Conservation (phyloP, 768 basidiomycete species). For the Tephrocybe sp. region DNA sequence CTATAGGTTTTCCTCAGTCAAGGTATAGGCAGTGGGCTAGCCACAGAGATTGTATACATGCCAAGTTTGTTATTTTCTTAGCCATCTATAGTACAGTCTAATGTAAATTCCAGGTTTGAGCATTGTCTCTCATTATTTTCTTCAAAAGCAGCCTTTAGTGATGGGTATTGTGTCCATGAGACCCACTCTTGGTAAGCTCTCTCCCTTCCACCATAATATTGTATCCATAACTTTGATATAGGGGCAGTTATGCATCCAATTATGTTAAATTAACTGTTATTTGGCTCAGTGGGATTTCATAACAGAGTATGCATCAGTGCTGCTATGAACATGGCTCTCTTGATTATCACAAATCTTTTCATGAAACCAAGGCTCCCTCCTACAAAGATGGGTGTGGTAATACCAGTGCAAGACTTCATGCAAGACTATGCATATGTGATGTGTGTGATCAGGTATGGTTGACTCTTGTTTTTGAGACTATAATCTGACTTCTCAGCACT, state of each 20-base stretch:
- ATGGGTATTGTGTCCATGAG: conserved; percentile 42
- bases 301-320: conserved; percentile 40
- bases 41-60: conserved; percentile 44
- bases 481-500: too few relatives aligned
- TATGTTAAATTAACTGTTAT: conserved; percentile 52
- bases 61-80: conserved; percentile 23
- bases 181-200: background rate
- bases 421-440: conserved; percentile 30
- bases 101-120: conserved; percentile 33
- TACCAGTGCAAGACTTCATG: conserved; percentile 28
- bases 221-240: conserved; percentile 6
- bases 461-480: too few relatives aligned
- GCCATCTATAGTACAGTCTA: background rate
- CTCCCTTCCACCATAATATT: background rate
- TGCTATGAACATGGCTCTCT: conserved; percentile 30
- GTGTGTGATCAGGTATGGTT: conserved; percentile 19
- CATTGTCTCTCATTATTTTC: conserved; percentile 45
- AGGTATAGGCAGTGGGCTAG: conserved; percentile 43
- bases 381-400: conserved; percentile 16
- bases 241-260: conserved; percentile 59
- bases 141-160: conserved; percentile 43
- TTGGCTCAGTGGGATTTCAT: conserved; percentile 36
- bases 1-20: conserved; percentile 41
- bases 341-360: conserved; percentile 32
- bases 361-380: conserved; percentile 38